Evolutionary conservation across 495 filamentous ascomycete species (phyloP), one percentile per base, ranked within the genome.

Genomic region (Penicillium coprophilum): DNA sequence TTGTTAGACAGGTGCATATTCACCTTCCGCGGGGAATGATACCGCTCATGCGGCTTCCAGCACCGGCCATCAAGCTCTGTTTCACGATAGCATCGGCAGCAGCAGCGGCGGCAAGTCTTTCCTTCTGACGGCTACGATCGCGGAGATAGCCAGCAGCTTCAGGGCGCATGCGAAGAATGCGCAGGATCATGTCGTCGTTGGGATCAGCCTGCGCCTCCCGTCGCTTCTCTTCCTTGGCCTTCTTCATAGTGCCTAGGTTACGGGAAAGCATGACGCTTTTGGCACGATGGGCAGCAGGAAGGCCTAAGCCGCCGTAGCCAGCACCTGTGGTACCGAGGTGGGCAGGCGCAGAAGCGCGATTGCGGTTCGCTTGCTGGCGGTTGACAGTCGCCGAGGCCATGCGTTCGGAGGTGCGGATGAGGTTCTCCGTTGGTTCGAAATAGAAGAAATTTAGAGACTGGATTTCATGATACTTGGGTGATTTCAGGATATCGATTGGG

Each of bases 381-480:
- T 87, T 81, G n/a, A 87, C 87, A 9, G 87, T 92, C 30, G 90
- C 91, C 1, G 90, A 87, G 13, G 93, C 94, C 89, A 99, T 99
- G 46, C 89, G 83, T 72, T 97, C 95, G 4, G 89, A 95, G 6
- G 87, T 94, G 32, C 93, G 88, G 56, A 97, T 91, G 7, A 99
- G 83, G 62, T 88, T 90, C 53, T 95, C 92, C 13, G 95, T 96
- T 19, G 84, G 80, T 64, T 97, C 93, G 69, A 93, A 93, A 76
- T 99, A 97, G 81, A 97, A 97, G 81, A 97, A 99, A 77, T 96
- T 94, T 48, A 99, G 81, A 53, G 86, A 89, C 63, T 91, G 89
- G 55, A 99, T 87, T 65, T 99, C 95, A 75, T 96, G 92, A 76
- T 96, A 97, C 82, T 99, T 99, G 60, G 94, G 90, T 51, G 89